Evolutionary conservation across 1,139 yeast species (phyloP).

Genomic region (Pneumocystis murina): DNA sequence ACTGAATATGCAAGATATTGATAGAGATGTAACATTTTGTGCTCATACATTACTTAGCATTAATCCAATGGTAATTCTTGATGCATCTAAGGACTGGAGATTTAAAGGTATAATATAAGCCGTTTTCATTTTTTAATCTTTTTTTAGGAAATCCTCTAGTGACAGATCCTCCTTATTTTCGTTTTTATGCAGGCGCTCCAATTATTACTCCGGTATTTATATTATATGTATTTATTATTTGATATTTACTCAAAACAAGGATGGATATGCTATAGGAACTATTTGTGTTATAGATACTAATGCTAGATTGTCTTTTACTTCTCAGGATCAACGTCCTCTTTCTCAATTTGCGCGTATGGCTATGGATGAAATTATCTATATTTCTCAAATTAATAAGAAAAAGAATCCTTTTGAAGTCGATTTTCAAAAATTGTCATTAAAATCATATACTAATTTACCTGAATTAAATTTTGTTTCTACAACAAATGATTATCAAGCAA

Average conservation of each 20-base stretch:
- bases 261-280: constrained; percentile 14
- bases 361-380: constrained; percentile 8
- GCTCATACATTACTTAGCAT: constrained; percentile 13
- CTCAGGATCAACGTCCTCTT: constrained; percentile 7
- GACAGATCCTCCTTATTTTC: constrained; percentile 10
- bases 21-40: constrained; percentile 13
- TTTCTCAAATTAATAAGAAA: constrained; percentile 7
- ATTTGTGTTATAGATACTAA: constrained; percentile 12
- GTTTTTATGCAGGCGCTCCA: constrained; percentile 17
- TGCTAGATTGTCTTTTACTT: constrained; percentile 12
- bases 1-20: not conserved
- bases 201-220: constrained; percentile 9
- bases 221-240: not conserved
- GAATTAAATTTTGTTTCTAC: not conserved
- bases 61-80: constrained; percentile 14
- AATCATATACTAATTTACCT: not conserved
- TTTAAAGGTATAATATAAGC: constrained; percentile 2
- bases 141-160: constrained; percentile 14
- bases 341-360: constrained; percentile 12
- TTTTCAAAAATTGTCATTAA: not conserved
- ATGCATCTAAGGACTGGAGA: constrained; percentile 15
- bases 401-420: not conserved
- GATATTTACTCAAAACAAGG: constrained; percentile 2
- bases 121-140: not conserved
- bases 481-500: not conserved